A percentile compares a stretch with the other conserved stretches of the same genome.
Evolutionary conservation across 352 stramenopile genomes (phyloP).

Genomic region (Phytophthora sp.): DNA sequence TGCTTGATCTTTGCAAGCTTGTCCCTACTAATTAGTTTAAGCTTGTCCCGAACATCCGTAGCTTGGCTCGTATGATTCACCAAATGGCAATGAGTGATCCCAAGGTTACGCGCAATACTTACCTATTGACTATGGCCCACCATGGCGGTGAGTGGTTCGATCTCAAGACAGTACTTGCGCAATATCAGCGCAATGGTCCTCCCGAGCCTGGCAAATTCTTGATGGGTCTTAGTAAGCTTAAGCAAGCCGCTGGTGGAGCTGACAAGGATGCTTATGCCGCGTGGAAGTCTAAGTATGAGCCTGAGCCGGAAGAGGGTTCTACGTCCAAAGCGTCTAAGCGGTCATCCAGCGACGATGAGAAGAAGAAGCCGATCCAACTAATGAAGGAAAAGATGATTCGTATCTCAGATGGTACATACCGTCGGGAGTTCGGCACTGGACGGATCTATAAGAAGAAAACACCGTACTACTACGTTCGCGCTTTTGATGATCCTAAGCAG

Average conservation of each 20-base stretch:
- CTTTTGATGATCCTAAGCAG: not conserved
- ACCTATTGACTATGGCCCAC: not conserved
- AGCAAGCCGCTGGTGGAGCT: not conserved
- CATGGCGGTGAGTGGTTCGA: not conserved
- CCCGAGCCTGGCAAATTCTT: not conserved
- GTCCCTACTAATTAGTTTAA: not conserved
- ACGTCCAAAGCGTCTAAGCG: not conserved
- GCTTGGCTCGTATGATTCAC: not conserved
- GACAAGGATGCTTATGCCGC: not conserved
- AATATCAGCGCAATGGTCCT: not conserved
- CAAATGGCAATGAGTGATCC: not conserved
- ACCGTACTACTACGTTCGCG: not conserved
- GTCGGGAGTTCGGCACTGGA: not conserved
- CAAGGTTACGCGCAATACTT: not conserved
- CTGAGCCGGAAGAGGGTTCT: not conserved
- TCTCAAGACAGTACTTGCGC: not conserved
- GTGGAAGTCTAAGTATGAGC: not conserved
- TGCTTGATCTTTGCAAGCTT: not conserved
- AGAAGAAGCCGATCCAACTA: not conserved
- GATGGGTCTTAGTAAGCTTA: not conserved
- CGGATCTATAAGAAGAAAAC: not conserved
- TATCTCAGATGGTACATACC: not conserved
- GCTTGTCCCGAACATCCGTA: not conserved
- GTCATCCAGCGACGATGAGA: not conserved
- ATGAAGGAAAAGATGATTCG: not conserved